Evolutionary conservation across 495 filamentous ascomycete genomes (phyloP), one percentile per base, ranked within the genome.

Genomic region (Usnea hakonensis): DNA sequence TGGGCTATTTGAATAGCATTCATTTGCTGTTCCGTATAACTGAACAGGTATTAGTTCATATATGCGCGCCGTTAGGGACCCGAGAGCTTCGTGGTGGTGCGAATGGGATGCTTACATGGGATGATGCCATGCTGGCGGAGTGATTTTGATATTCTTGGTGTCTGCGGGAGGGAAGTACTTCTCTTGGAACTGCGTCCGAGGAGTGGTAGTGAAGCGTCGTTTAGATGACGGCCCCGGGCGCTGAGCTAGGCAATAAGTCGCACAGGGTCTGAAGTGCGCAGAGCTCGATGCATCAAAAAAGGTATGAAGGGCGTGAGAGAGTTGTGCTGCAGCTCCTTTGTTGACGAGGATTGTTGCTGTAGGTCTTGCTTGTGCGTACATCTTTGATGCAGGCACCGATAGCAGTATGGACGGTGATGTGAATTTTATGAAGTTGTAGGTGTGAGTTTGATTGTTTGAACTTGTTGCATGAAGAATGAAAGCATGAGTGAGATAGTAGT

Each of bases 21-120:
- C 84, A 91, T 89, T 66, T 91, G 81, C 36, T 81, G 71, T 58
- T 82, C 76, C 44, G 80, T 83, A 71, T 87, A 52, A 32, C 48
- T 52, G 46, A 28, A 14, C 19, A 88, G 17, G 81, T 85, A 36
- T 36, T 32, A 35, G 14, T 26, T 17, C 33, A 46, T 57, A n/a
- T 55, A 5, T 48, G 26, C 44, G 26, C 7, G 17, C 5, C 16
- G 32, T 56, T 35, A 38, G 36, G 26, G 48, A 44, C 33, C 55
- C n/a, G 13, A 19, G 26, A 1, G 28, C 5, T 52, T 19, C 14
- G 17, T 19, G 48, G 28, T 52, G n/a, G 1, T 32, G 48, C 48
- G 26, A 32, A 52, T 16, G 14, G 41, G n/a, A 21, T 17, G 52
- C 65, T 33, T 61, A 70, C 55, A 70, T 50, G n/a, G 70, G 69